Evolutionary conservation across 768 basidiomycete species (phyloP), one percentile per base, ranked within the genome.

Genomic region (Phaffia australis): DNA sequence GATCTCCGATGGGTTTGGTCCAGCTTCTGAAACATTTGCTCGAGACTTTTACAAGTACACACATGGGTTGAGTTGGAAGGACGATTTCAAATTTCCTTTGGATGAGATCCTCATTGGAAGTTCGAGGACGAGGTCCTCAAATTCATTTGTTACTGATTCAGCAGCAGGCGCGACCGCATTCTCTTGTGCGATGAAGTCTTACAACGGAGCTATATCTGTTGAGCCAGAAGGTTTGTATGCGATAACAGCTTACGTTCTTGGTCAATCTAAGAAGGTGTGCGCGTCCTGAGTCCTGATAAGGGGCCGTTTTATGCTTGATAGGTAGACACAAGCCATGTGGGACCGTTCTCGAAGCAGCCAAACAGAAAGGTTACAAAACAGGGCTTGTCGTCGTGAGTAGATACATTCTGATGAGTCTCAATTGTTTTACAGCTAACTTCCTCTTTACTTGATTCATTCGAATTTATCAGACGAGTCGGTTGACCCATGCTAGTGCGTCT

Each of bases 161-260:
- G 74, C 74, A 1, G 74, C 74, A 15, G 73, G 71, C 14, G 73
- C 72, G 0, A 75, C 74, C 6, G 73, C 74, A 11, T 74, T 74
- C 50, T 68, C 70, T 21, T 71, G 71, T 52, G 69, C n/a, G 9
- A n/a, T 70, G 56, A 73, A 74, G 49, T 72, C 70, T 16, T 74
- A 69, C 66, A 74, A 74, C 64, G 73, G 74, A 14, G 74, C 68
- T 1, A 70, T 74, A 50, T 69, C 65, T 2, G 65, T 71, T 18
- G 65, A 66, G 7, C 72, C 56, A 18, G 54, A 64, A 29, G 63
- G 63, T n/a, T 47, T 29, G 23, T 56, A 56, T 19, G 6, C 7
- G 6, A 60, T 11, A 35, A 59, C 32, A 42, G 27, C 29, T 57
- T 21, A 7, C 6, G 6, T 42, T 11, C 11, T 42, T 11, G 11